A percentile compares a stretch with the other conserved stretches of the same genome.
These are phyloP conservation scores for Diaporthe capsici DNA, from an alignment of 2,329 filamentous ascomycete species.

Conservation along the genomic window DNA sequence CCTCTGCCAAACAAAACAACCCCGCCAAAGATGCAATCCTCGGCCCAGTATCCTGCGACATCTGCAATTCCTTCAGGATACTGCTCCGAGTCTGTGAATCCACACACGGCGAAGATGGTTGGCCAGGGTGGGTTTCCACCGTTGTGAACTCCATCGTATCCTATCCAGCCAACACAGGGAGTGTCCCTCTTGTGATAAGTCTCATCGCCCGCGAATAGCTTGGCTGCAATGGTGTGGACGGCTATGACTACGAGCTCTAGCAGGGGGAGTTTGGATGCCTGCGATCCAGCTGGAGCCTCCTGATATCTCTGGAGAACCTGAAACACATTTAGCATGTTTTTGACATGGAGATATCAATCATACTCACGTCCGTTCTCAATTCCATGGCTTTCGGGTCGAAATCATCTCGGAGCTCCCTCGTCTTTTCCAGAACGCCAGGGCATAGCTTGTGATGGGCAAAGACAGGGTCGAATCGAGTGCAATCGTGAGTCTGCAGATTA, in stretches of 20 bases:
- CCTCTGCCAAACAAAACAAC: constrained; percentile 46
- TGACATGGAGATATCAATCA: no score
- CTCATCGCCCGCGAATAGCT: constrained; percentile 1
- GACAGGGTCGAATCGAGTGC: background rate
- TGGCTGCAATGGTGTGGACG: constrained; percentile 7
- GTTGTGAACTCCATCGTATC: no score
- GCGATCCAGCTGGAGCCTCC: background rate
- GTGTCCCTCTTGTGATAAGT: background rate
- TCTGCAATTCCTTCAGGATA: constrained; percentile 50
- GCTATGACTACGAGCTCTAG: background rate
- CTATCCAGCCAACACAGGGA: no score
- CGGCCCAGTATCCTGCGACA: constrained; percentile 50
- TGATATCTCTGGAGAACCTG: constrained; percentile 20
- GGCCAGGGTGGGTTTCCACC: constrained; percentile 22
- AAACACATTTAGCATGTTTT: no score
- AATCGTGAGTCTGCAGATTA: background rate
- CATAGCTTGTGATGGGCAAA: background rate
- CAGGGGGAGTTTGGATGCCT: background rate
- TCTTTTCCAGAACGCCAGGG: background rate
- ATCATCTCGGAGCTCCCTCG: background rate
- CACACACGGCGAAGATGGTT: constrained; percentile 47
- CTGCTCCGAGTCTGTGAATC: constrained; percentile 47
- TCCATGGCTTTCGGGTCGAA: background rate
- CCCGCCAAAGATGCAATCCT: constrained; percentile 48
- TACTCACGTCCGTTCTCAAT: background rate